Conservation (phyloP, 2,329 filamentous ascomycete species). For the Colletotrichum shisoi region DNA sequence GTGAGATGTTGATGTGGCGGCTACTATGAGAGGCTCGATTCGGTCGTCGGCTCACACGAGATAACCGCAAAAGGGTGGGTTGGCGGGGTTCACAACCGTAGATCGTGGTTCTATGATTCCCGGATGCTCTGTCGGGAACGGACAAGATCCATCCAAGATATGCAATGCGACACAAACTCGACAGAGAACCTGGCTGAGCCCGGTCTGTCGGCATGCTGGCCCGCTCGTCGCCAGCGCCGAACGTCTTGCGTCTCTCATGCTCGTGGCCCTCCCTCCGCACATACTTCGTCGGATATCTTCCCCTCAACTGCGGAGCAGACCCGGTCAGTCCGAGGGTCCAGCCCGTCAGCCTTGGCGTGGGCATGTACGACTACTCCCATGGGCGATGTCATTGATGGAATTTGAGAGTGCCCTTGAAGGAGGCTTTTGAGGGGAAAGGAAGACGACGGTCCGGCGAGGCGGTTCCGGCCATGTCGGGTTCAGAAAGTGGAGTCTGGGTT, state of each 20-base stretch:
- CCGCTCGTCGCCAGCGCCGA: slow-evolving; percentile 2
- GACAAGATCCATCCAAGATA: not conserved
- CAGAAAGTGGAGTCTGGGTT: not conserved
- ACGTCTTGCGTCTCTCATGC: not conserved
- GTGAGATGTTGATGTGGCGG: not conserved
- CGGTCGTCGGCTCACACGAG: not conserved
- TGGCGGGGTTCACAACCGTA: slow-evolving; percentile 15
- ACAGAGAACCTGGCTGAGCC: not conserved
- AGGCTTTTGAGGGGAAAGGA: slow-evolving; percentile 28
- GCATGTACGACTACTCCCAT: not conserved
- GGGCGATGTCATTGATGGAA: slow-evolving; percentile 34
- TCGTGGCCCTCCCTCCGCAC: slow-evolving; percentile 3
- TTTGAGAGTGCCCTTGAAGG: slow-evolving; percentile 2
- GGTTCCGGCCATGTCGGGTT: not conserved
- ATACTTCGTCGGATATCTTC: slow-evolving; percentile 12
- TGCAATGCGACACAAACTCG: slow-evolving; percentile 24
- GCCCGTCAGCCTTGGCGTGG: slow-evolving; percentile 8
- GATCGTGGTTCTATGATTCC: slow-evolving; percentile 13
- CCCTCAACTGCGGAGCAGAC: slow-evolving; percentile 16
- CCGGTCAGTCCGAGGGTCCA: slow-evolving; percentile 18
- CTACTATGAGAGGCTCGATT: not conserved
- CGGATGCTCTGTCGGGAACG: not conserved
- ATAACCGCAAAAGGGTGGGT: not conserved
- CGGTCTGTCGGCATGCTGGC: slow-evolving; percentile 4
- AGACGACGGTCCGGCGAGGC: slow-evolving; percentile 25